These are phyloP conservation scores for Nicotiana tomentosiformis DNA, from an alignment of 257 asterid genomes.

Conservation along the genomic window DNA sequence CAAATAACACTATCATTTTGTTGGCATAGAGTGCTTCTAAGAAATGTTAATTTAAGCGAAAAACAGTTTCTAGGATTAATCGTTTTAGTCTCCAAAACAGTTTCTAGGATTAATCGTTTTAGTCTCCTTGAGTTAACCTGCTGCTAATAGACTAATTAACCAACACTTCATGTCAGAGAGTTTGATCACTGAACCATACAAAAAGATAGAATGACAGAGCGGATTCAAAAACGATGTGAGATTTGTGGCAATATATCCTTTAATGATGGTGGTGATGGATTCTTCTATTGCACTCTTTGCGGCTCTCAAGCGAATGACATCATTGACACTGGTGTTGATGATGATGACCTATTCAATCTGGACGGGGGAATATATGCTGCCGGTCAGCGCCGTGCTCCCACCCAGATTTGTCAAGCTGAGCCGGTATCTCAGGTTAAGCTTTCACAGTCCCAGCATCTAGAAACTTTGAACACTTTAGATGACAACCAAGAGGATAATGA, in stretches of 20 bases:
- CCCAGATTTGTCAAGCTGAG: slow-evolving; percentile 19
- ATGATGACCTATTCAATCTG: slow-evolving; percentile 25
- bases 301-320: slow-evolving; percentile 52
- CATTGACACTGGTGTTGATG: slow-evolving; percentile 44
- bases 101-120: no score
- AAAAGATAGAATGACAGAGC: slow-evolving; percentile 28
- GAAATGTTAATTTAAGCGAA: no score
- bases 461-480: slow-evolving; percentile 14
- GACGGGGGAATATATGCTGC: slow-evolving; percentile 27
- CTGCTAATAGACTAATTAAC: not conserved
- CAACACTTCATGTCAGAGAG: not conserved
- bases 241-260: slow-evolving; percentile 39
- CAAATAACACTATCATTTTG: no score
- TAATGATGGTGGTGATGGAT: slow-evolving; percentile 45
- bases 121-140: not conserved
- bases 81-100: not conserved
- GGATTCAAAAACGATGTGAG: slow-evolving; percentile 31
- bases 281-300: slow-evolving; percentile 46
- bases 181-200: not conserved
- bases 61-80: no score
- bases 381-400: slow-evolving; percentile 24
- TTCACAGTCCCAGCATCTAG: slow-evolving; percentile 31
- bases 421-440: slow-evolving; percentile 37
- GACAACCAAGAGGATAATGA: slow-evolving; percentile 13
- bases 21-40: no score